Evolutionary conservation across 2,329 filamentous ascomycete genomes (phyloP).

Genomic region (Hypomyces perniciosus): DNA sequence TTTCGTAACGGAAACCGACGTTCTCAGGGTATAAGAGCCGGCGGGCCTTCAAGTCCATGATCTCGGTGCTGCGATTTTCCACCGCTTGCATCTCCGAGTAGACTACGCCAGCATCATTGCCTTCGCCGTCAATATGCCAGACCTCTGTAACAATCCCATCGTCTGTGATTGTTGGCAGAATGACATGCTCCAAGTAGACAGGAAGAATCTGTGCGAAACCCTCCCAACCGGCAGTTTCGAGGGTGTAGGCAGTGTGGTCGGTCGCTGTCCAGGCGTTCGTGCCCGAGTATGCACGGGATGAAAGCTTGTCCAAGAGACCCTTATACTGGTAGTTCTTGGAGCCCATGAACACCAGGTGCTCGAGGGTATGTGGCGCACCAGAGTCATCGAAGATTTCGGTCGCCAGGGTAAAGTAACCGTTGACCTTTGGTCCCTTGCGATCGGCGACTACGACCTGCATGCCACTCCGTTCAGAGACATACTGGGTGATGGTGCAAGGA

Average conservation of each 20-base stretch:
- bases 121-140: conserved; percentile 87
- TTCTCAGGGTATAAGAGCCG: conserved; percentile 81
- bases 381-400: conserved; percentile 98
- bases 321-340: conserved; percentile 93
- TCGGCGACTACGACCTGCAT: conserved; percentile 93
- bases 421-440: conserved; percentile 87
- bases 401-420: conserved; percentile 89
- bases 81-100: conserved; percentile 99
- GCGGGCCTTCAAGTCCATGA: conserved; percentile 80
- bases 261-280: conserved; percentile 98
- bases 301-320: conserved; percentile 88
- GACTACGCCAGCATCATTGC: conserved; percentile 92
- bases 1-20: conserved; percentile 93
- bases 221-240: conserved; percentile 94
- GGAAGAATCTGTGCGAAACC: conserved; percentile 92
- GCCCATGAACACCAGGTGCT: conserved; percentile 81
- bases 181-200: conserved; percentile 89
- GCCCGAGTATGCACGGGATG: conserved; percentile 83
- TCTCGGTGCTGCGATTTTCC: conserved; percentile 74
- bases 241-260: conserved; percentile 92
- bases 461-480: conserved; percentile 90
- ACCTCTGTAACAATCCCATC: conserved; percentile 93
- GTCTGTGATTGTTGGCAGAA: conserved; percentile 87
- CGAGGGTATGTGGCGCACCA: conserved; percentile 81
- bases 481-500: conserved; percentile 81